Conservation (phyloP, 768 basidiomycete genomes). For the Boletus eberwhitei region DNA sequence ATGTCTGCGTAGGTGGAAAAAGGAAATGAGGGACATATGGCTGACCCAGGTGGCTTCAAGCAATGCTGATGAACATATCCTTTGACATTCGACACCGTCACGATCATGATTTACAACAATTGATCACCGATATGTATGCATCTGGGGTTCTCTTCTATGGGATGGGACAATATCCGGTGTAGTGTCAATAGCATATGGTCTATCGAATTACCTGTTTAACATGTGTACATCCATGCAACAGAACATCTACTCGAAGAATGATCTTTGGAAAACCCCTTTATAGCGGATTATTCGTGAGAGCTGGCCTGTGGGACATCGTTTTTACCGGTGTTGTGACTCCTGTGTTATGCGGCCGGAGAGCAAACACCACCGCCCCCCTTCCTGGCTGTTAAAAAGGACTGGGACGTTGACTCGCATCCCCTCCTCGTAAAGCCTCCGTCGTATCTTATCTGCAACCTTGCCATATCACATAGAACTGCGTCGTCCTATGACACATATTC, state of each 20-base stretch:
- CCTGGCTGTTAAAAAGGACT: background rate
- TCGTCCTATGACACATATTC: conserved; percentile 4
- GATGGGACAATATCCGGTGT: conserved; percentile 13
- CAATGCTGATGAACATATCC: conserved; percentile 38
- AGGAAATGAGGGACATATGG: conserved; percentile 46
- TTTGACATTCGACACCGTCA: conserved; percentile 1
- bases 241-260: background rate
- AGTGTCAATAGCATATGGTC: background rate
- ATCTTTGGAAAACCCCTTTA: background rate
- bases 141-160: too few relatives aligned
- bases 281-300: background rate
- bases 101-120: background rate
- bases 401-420: background rate
- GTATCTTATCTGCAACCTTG: conserved; percentile 14
- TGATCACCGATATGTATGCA: background rate
- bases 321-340: conserved; percentile 8
- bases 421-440: background rate
- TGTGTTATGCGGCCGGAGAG: conserved; percentile 1
- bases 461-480: background rate
- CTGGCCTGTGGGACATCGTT: background rate
- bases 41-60: conserved; percentile 46
- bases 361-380: background rate
- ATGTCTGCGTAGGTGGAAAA: conserved; percentile 34
- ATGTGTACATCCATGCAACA: background rate
- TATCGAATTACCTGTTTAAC: conserved; percentile 1